Conservation (phyloP, 805 yeast genomes). For the Cyberlindnera petersonii region DNA sequence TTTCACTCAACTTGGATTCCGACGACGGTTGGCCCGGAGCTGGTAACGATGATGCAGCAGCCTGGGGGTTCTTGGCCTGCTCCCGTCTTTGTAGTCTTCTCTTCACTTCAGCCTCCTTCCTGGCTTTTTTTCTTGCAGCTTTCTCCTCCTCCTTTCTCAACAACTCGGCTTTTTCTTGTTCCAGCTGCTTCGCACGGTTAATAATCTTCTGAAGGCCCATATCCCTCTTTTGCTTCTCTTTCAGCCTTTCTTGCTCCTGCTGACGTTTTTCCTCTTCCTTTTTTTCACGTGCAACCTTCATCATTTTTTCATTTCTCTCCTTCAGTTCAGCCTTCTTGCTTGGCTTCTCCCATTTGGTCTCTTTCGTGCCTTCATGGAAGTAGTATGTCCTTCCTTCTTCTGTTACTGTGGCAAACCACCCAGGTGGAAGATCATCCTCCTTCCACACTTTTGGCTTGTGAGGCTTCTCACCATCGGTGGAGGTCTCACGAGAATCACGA, state of each 20-base stretch:
- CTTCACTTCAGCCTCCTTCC: slow-evolving; percentile 34
- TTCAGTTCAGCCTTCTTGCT: slow-evolving; percentile 15
- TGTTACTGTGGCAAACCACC: slow-evolving; percentile 62
- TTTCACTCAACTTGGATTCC: slow-evolving; percentile 3
- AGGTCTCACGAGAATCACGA: background rate
- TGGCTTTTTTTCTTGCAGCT: slow-evolving; percentile 18
- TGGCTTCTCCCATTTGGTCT: slow-evolving; percentile 63
- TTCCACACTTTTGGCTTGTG: slow-evolving; percentile 10
- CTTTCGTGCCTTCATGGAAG: slow-evolving; percentile 39
- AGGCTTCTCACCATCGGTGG: background rate
- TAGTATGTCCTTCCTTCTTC: slow-evolving; percentile 43
- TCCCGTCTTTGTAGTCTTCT: slow-evolving; percentile 4
- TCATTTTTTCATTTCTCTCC: slow-evolving; percentile 24
- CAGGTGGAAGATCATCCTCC: slow-evolving; percentile 27
- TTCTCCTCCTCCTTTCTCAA: slow-evolving; percentile 16
- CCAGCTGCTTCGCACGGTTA: slow-evolving; percentile 34
- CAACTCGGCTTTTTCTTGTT: slow-evolving; percentile 27
- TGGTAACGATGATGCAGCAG: background rate
- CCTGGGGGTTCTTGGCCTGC: background rate
- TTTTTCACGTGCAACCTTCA: slow-evolving; percentile 30
- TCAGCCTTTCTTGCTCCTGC: slow-evolving; percentile 19
- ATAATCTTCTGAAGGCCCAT: slow-evolving; percentile 34
- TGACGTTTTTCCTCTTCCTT: slow-evolving; percentile 27
- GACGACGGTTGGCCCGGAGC: background rate
- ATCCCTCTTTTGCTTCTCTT: slow-evolving; percentile 22